Percentiles rank a stretch among this genome's conserved stretches.
Evolutionary conservation across 2,329 filamentous ascomycete species (phyloP).

Genomic region (Neonectria coccinea): DNA sequence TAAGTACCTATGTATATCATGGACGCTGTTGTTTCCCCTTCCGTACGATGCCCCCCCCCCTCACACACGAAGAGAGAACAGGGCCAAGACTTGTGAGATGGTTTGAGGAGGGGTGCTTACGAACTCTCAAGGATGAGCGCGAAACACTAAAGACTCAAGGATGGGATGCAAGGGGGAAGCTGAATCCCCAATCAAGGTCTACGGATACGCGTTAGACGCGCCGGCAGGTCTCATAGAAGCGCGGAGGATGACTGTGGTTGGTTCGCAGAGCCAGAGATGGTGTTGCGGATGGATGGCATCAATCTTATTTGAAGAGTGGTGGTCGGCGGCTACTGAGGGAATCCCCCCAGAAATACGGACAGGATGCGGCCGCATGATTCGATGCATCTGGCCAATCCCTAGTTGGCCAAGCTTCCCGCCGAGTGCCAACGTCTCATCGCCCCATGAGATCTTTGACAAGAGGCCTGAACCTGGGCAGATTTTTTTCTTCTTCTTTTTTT

Average conservation of each 20-base stretch:
- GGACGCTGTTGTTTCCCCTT: constrained; percentile 9
- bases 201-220: constrained; percentile 26
- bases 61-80: constrained; percentile 1
- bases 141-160: constrained; percentile 4
- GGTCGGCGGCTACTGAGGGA: constrained; percentile 21
- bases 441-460: constrained; percentile 10
- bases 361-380: not conserved
- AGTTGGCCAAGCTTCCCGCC: constrained; percentile 1
- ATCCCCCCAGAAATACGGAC: not conserved
- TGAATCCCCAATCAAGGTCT: constrained; percentile 8
- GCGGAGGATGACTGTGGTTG: constrained; percentile 17
- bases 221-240: constrained; percentile 17
- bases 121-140: not conserved
- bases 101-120: not conserved
- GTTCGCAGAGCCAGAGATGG: constrained; percentile 7
- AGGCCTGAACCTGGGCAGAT: constrained; percentile 22
- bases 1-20: constrained; percentile 6
- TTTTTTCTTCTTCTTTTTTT: constrained; percentile 10
- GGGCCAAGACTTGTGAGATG: constrained; percentile 4
- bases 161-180: constrained; percentile 24
- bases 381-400: constrained; percentile 14
- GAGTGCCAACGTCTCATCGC: constrained; percentile 13
- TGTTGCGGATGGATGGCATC: constrained; percentile 16
- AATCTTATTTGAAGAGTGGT: constrained; percentile 5
- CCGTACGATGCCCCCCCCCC: not conserved